Evolutionary conservation across 495 filamentous ascomycete species (phyloP), one percentile per base, ranked within the genome.

Genomic region (Xylaria grammica): DNA sequence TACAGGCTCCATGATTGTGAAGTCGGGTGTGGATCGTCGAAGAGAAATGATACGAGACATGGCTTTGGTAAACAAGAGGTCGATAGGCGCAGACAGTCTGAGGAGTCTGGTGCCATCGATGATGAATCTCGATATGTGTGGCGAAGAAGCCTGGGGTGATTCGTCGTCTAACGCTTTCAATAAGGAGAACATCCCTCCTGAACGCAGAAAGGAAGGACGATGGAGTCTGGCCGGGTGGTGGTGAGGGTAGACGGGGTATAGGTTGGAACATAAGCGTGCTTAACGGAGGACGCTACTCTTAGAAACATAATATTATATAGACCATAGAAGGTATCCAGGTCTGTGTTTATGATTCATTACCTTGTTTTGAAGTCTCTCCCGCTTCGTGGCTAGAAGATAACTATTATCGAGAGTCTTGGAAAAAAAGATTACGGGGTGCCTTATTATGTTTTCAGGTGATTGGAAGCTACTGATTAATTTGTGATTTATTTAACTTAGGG

Each of bases 21-120:
- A 52, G 65, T 36, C 65, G 11, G 67, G 67, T 11, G 65, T 69
- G 42, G 72, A 67, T 13, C 45, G 68, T 17, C 70, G 72, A 42
- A 70, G 74, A 27, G 70, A 73, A 46, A 42, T 63, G 22, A 75
- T 79, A 58, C 75, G 72, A 29, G 74, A 79, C 34, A 65, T 72
- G 1, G 80, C 80, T 11, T 55, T 80, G 62, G 74, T 71, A 22
- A 81, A 80, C 55, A 74, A 75, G 67, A 65, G 78, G 20, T 79
- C 74, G 32, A 61, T 82, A 19, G 78, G 78, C 17, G 66, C 75
- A 3, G 78, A 81, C 22, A 78, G 77, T 15, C 62, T 81, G 58
- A 76, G 74, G 66, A 80, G 79, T 51, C 69, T 81, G 17, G 80
- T 79, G 17, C 76, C 78, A 27, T 78, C 74, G 62, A 63, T 78